Evolutionary conservation across 768 basidiomycete species (phyloP).

Genomic region (Mycena floridula): DNA sequence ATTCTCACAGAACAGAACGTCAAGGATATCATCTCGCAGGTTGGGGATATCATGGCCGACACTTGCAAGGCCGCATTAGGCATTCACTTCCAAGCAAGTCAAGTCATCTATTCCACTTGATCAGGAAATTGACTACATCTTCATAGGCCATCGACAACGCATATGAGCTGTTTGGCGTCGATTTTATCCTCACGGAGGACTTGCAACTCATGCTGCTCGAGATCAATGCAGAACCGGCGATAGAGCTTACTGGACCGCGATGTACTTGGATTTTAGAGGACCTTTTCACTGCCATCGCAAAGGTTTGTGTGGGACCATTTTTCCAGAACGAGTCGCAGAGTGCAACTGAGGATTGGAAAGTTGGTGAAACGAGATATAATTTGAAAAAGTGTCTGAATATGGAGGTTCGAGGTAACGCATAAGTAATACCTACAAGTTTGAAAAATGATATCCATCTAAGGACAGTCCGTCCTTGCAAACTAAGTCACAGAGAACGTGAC

Average conservation of each 20-base stretch:
- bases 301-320: slow-evolving; percentile 69
- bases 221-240: slow-evolving; percentile 93
- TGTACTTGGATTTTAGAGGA: slow-evolving; percentile 77
- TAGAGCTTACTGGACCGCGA: slow-evolving; percentile 84
- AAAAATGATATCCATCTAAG: neutral
- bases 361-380: slow-evolving; percentile 46
- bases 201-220: slow-evolving; percentile 77
- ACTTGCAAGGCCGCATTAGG: slow-evolving; percentile 82
- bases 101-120: neutral
- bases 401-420: slow-evolving; percentile 30
- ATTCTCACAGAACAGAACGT: slow-evolving; percentile 21
- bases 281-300: slow-evolving; percentile 66
- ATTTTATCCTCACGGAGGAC: slow-evolving; percentile 69
- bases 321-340: slow-evolving; percentile 18
- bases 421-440: neutral
- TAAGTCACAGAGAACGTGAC: neutral
- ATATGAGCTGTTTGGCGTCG: slow-evolving; percentile 94
- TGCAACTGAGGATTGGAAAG: slow-evolving; percentile 29
- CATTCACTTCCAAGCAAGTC: slow-evolving; percentile 74
- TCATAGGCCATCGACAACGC: slow-evolving; percentile 80
- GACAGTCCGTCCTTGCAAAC: neutral
- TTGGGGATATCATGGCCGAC: slow-evolving; percentile 64
- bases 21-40: slow-evolving; percentile 49
- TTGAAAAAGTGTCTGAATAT: slow-evolving; percentile 67
- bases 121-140: neutral